phyloP scores from a whole-genome alignment of 1,284 basidiomycete genomes.

The Microbotryum scabiosae region DNA sequence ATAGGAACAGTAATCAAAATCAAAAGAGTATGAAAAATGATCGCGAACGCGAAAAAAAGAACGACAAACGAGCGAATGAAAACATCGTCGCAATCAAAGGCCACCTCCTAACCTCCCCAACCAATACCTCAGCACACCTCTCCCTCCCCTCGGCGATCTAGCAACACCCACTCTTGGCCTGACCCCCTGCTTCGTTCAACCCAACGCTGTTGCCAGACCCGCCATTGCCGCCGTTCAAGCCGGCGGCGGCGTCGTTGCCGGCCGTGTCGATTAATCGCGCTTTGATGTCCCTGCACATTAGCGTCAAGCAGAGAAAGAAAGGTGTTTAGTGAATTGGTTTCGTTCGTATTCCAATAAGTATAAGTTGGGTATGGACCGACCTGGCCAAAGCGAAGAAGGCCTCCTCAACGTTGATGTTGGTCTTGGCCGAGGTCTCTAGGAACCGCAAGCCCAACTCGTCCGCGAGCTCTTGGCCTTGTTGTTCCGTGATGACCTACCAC shows the following conservation, averaged over 20 bases:
- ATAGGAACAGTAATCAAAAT: too few relatives aligned
- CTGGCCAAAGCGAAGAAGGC: slow-evolving; percentile 96
- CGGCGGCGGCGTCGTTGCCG: slow-evolving; percentile 8
- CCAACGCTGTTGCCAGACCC: slow-evolving; percentile 8
- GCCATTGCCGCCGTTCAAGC: slow-evolving; percentile 8
- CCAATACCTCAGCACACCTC: too few relatives aligned
- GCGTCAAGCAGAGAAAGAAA: too few relatives aligned
- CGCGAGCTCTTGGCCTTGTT: slow-evolving; percentile 63
- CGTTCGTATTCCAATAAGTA: background rate
- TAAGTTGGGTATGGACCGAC: slow-evolving; percentile 46
- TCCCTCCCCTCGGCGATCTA: background rate
- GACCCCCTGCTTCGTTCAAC: slow-evolving; percentile 5
- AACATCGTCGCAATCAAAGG: too few relatives aligned
- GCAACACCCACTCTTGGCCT: slow-evolving; percentile 17
- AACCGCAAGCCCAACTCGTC: slow-evolving; percentile 86
- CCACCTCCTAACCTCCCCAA: too few relatives aligned
- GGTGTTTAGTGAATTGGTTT: background rate
- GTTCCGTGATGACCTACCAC: slow-evolving; percentile 61
- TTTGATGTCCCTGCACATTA: slow-evolving; percentile 77
- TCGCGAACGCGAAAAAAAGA: too few relatives aligned
- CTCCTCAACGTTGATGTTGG: slow-evolving; percentile 96
- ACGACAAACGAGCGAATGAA: too few relatives aligned
- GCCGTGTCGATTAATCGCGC: slow-evolving; percentile 83
- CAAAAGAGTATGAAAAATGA: too few relatives aligned
- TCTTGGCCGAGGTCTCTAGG: slow-evolving; percentile 96